Evolutionary conservation across 306 rosid species (phyloP).

Genomic region (Corylus heterophylla): DNA sequence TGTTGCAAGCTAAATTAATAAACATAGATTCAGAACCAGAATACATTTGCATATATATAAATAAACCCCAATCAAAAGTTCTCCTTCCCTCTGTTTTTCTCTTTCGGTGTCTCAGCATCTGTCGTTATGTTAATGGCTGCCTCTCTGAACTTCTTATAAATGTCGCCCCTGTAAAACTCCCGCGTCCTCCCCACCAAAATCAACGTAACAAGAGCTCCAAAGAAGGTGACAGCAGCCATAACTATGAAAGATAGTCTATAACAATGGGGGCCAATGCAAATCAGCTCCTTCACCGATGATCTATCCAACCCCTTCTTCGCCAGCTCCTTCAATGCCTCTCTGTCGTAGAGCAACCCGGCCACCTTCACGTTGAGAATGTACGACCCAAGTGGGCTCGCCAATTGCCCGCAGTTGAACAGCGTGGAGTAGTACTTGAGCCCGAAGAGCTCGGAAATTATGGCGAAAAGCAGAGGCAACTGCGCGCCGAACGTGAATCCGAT

Average conservation of each 20-base stretch:
- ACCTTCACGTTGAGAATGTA: constrained; percentile 47
- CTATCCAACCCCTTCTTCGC: constrained; percentile 26
- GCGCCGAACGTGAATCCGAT: constrained; percentile 56
- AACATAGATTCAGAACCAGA: neutral
- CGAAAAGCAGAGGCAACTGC: constrained; percentile 44
- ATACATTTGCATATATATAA: neutral
- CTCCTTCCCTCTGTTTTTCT: neutral
- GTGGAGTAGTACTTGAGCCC: constrained; percentile 53
- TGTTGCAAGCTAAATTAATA: neutral
- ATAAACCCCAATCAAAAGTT: too few relatives aligned
- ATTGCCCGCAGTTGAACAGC: constrained; percentile 50
- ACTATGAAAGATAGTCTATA: constrained; percentile 33
- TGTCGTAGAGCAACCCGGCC: constrained; percentile 40
- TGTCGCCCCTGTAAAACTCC: constrained; percentile 32
- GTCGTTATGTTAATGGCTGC: neutral
- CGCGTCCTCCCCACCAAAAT: constrained; percentile 36
- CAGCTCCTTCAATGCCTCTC: constrained; percentile 36
- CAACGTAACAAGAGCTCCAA: constrained; percentile 36
- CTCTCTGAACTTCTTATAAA: constrained; percentile 40
- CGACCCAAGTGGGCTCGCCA: constrained; percentile 51
- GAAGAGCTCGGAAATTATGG: constrained; percentile 57
- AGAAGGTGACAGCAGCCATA: constrained; percentile 37
- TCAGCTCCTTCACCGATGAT: constrained; percentile 38
- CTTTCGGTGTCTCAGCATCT: neutral
- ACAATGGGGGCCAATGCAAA: constrained; percentile 35